These are phyloP conservation scores for Choanephora cucurbitarum DNA, from an alignment of 371 early-diverging fungal genomes.

Conservation along the genomic window DNA sequence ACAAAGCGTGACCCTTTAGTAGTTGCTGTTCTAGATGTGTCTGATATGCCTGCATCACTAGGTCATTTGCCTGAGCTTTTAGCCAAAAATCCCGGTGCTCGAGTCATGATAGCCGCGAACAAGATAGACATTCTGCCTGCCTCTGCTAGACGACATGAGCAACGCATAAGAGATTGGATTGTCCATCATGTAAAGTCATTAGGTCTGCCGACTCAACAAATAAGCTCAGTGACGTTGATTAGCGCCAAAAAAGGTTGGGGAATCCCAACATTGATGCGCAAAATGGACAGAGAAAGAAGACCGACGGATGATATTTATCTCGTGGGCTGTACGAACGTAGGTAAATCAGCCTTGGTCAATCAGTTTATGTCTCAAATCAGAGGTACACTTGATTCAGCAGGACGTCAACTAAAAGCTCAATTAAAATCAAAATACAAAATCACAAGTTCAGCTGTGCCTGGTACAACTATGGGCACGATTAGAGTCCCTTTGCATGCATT, in stretches of 20 bases:
- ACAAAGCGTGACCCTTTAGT: constrained; percentile 57
- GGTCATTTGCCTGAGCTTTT: constrained; percentile 47
- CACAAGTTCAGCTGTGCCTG: constrained; percentile 65
- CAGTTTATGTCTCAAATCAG: constrained; percentile 47
- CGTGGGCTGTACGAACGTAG: constrained; percentile 73
- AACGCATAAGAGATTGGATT: constrained; percentile 62
- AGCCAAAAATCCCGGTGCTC: constrained; percentile 45
- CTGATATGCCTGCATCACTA: constrained; percentile 66
- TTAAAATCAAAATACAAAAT: constrained; percentile 51
- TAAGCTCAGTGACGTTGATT: constrained; percentile 53
- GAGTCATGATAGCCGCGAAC: constrained; percentile 65
- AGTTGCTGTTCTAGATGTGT: constrained; percentile 63
- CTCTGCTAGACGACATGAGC: constrained; percentile 46
- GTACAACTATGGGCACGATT: constrained; percentile 71
- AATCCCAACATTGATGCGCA: constrained; percentile 49
- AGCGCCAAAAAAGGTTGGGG: constrained; percentile 69
- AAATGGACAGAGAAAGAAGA: constrained; percentile 43
- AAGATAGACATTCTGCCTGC: constrained; percentile 67
- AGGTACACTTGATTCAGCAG: constrained; percentile 21
- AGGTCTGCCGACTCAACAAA: constrained; percentile 42
- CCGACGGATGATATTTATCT: constrained; percentile 68
- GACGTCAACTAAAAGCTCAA: constrained; percentile 29
- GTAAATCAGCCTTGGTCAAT: constrained; percentile 73
- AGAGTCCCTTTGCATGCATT: constrained; percentile 62
- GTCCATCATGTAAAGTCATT: constrained; percentile 44